Evolutionary conservation across 208 protist species (phyloP).

Genomic region (Kentomonas sorsogonicus): DNA sequence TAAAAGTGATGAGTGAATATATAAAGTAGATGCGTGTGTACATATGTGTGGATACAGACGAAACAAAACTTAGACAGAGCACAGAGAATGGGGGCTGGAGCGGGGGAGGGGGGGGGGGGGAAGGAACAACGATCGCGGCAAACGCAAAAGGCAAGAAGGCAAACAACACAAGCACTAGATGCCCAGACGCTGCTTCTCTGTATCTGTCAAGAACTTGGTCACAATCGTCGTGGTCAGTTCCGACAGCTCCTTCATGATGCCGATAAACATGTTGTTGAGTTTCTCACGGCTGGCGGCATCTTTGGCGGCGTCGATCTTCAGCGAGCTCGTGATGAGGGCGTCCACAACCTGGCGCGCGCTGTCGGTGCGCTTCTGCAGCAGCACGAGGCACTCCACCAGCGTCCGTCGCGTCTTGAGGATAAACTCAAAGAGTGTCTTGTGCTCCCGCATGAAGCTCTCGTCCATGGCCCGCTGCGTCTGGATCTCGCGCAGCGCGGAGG

Average conservation of each 20-base stretch:
- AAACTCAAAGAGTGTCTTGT: conserved; percentile 74
- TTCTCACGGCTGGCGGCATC: conserved; percentile 18
- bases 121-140: background rate
- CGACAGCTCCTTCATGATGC: conserved; percentile 61
- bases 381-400: conserved; percentile 55
- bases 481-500: conserved; percentile 24
- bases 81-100: too few relatives aligned
- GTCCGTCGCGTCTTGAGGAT: conserved; percentile 67
- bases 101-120: too few relatives aligned
- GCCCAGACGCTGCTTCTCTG: conserved; percentile 65
- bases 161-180: conserved; percentile 15
- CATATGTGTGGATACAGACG: too few relatives aligned
- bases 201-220: conserved; percentile 33
- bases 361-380: conserved; percentile 45
- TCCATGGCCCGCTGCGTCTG: conserved; percentile 23
- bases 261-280: conserved; percentile 34
- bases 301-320: conserved; percentile 9
- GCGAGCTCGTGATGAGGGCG: conserved; percentile 32
- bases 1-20: conserved; percentile 9
- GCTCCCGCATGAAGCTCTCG: conserved; percentile 59
- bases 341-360: conserved; percentile 67
- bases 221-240: conserved; percentile 44
- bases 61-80: conserved; percentile 5
- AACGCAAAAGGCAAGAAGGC: background rate
- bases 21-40: background rate